Conservation (phyloP, 2,329 filamentous ascomycete genomes). For the Ophiostoma fasciatum region DNA sequence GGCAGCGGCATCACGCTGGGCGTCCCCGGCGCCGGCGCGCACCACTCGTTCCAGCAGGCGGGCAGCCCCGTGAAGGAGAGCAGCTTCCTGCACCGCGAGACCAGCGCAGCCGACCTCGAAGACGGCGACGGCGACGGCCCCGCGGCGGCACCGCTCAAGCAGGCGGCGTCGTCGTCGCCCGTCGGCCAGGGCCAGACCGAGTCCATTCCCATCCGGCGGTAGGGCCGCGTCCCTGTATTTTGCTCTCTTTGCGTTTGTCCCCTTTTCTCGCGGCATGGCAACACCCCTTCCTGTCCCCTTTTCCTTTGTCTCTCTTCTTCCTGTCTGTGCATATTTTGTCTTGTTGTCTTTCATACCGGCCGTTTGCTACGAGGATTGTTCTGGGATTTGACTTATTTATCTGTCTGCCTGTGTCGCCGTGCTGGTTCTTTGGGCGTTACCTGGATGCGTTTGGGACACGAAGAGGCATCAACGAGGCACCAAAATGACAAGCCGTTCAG, state of each 20-base stretch:
- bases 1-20: constrained; percentile 21
- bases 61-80: constrained; percentile 83
- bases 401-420: background rate
- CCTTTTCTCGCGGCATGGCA: no score
- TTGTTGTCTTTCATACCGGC: no score
- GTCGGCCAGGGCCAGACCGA: constrained; percentile 18
- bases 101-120: constrained; percentile 45
- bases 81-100: constrained; percentile 73
- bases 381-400: no score
- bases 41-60: constrained; percentile 35
- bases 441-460: no score
- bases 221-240: constrained; percentile 11
- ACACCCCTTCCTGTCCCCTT: background rate
- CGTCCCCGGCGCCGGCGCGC: constrained; percentile 22
- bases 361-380: no score
- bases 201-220: constrained; percentile 52
- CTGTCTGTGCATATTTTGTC: no score
- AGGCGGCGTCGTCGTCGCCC: background rate
- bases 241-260: background rate
- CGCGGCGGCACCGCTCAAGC: constrained; percentile 9
- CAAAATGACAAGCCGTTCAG: no score
- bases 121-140: constrained; percentile 9
- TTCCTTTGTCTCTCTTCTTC: background rate
- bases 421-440: no score
- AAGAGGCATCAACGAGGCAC: no score